Conservation (phyloP, 768 basidiomycete species). For the Leccinum ochraceum region DNA sequence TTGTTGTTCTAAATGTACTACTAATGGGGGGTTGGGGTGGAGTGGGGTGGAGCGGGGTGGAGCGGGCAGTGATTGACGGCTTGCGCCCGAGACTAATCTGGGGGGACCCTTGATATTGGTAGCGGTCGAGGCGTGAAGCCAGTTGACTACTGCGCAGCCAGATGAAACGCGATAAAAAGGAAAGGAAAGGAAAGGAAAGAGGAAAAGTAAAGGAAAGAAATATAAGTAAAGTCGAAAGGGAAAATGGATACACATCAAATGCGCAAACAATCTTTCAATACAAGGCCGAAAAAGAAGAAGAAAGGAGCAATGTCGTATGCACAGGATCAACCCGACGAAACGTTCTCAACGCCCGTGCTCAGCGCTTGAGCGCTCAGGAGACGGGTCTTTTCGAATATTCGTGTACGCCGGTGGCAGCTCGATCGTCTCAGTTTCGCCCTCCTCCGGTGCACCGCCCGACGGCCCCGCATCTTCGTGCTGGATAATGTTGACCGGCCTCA, state of each 20-base stretch:
- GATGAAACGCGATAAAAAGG: not conserved
- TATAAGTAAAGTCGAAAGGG: not conserved
- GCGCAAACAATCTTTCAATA: not conserved
- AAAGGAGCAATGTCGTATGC: not conserved
- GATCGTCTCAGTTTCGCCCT: constrained; percentile 62
- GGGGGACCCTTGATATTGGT: constrained; percentile 7
- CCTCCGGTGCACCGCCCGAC: constrained; percentile 21
- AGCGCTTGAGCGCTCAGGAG: not conserved
- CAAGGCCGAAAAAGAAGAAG: not conserved
- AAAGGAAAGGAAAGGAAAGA: not conserved
- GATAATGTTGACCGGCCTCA: constrained; percentile 76
- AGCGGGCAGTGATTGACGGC: not conserved
- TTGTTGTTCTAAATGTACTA: not conserved
- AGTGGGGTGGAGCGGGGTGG: not conserved
- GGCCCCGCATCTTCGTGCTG: constrained; percentile 84
- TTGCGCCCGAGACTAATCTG: not conserved
- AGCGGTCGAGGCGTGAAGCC: constrained; percentile 3
- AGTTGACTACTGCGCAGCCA: not conserved
- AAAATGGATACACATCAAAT: not conserved
- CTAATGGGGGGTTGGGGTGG: not conserved
- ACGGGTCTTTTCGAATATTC: constrained; percentile 42
- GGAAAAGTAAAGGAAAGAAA: too few relatives aligned
- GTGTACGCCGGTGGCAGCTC: constrained; percentile 86
- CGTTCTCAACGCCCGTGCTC: not conserved
- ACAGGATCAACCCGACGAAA: not conserved